Base-by-base conservation (phyloP, 2,329 filamentous ascomycete species). In the Aspergillus sp. region DNA sequence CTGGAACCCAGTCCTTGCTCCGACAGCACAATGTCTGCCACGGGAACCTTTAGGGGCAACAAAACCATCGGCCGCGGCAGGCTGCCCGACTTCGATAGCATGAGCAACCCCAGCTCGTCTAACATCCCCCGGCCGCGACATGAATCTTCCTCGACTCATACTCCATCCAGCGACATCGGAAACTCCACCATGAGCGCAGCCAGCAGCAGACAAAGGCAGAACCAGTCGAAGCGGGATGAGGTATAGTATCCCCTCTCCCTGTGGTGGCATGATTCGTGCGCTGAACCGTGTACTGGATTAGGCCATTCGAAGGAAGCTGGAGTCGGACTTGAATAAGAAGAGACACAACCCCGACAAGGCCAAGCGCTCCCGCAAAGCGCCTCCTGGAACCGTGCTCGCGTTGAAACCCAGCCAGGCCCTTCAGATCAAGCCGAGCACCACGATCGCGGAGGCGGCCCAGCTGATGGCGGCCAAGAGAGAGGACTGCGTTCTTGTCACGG, bases 391-490 rank as follows among this genome's bases (percentile, higher is more conserved):
- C 35, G 91, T 98, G 39, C 81, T 98, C 40, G 86, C 91, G 52
- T 74, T 98, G 43, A 93, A 93, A 65, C 91, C 91, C 34, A 95
- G 88, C 58, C 86, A 84, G 52, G 91, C 91, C 27, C 79, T 98
- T 12, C 91, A 98, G 68, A 96, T 98, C 66, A 96, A 96, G 68
- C 91, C 91, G 32, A 75, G 72, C 43, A 95, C 86, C 15, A 94
- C 85, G 30, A 89, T 98, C 35, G 81, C 91, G 43, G 91, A 98
- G 66, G 91, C 91, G 30, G 91, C 91, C 25, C 91, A 98, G 69
- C 71, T 98, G 55, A 98, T 98, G 91, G 91, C 91, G 35, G 91
- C 91, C 31, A 98, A 98, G 73, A 76, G 91, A 51, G 91, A 98
- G 63, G 91, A 98, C 61, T 98, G 91, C 53, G 91, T 98, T 24